Conservation (phyloP, 177 flowering plant species). For the Tripterygium wilfordii region DNA sequence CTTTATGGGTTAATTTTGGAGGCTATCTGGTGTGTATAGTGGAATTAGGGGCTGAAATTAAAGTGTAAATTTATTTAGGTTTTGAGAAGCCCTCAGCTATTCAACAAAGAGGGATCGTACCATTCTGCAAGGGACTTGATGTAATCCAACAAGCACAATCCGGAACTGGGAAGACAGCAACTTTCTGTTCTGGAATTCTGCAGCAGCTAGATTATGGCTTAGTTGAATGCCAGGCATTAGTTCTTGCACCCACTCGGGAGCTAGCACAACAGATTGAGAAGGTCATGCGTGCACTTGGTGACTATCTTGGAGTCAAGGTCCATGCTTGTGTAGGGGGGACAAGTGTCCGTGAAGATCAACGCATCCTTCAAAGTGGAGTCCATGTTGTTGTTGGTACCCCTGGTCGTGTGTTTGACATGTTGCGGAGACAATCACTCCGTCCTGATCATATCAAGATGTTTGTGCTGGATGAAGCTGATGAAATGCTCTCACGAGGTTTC, state of each 20-base stretch:
- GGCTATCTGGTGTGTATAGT: no score
- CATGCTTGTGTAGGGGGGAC: slow-evolving; percentile 32
- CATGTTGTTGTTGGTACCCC: slow-evolving; percentile 21
- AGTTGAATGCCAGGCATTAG: slow-evolving; percentile 27
- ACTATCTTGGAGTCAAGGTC: slow-evolving; percentile 27
- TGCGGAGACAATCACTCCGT: slow-evolving; percentile 14
- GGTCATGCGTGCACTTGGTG: slow-evolving; percentile 33
- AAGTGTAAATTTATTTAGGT: slow-evolving; percentile 10
- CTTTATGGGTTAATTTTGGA: no score
- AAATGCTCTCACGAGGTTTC: no score
- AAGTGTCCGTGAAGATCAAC: slow-evolving; percentile 17
- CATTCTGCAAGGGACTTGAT: slow-evolving; percentile 30
- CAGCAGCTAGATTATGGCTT: slow-evolving; percentile 30
- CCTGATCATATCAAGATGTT: slow-evolving; percentile 10
- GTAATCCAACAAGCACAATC: slow-evolving; percentile 34
- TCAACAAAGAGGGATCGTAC: slow-evolving; percentile 32
- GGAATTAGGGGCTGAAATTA: no score
- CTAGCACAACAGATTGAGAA: slow-evolving; percentile 35
- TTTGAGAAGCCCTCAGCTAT: slow-evolving; percentile 37
- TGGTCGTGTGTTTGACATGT: slow-evolving; percentile 19
- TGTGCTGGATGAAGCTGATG: no score
- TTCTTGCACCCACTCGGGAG: slow-evolving; percentile 30
- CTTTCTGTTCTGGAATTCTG: slow-evolving; percentile 29
- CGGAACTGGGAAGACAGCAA: slow-evolving; percentile 36
- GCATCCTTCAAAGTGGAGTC: slow-evolving; percentile 10